Percentiles rank a stretch among this genome's conserved stretches.
Conservation (phyloP, 2,329 filamentous ascomycete species). For the Lachnellula occidentalis region DNA sequence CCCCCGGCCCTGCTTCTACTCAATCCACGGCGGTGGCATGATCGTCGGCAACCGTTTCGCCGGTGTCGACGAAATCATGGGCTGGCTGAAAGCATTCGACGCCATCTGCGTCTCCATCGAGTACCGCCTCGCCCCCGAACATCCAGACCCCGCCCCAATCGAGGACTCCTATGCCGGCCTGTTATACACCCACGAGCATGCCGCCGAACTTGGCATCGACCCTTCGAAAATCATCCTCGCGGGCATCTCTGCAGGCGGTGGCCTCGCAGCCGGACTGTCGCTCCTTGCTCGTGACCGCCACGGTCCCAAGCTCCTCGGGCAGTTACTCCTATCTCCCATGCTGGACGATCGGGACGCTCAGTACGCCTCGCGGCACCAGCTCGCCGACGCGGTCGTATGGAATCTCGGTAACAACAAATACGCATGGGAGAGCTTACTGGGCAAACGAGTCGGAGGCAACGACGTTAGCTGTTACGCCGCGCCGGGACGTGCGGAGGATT, state of each 20-base stretch:
- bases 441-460: slow-evolving; percentile 17
- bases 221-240: slow-evolving; percentile 45
- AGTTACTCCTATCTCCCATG: slow-evolving; percentile 38
- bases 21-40: slow-evolving; percentile 48
- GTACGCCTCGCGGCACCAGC: slow-evolving; percentile 28
- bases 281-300: slow-evolving; percentile 41
- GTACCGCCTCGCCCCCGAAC: slow-evolving; percentile 8
- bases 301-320: slow-evolving; percentile 32
- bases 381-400: slow-evolving; percentile 29
- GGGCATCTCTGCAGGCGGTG: slow-evolving; percentile 52
- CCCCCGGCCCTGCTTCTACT: slow-evolving; percentile 18
- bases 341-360: slow-evolving; percentile 33
- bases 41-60: slow-evolving; percentile 10
- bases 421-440: slow-evolving; percentile 30
- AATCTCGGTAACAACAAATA: slow-evolving; percentile 27
- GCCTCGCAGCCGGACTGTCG: slow-evolving; percentile 48
- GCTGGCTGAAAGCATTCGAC: slow-evolving; percentile 40
- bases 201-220: slow-evolving; percentile 36
- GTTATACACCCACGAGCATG: slow-evolving; percentile 38
- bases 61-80: slow-evolving; percentile 35
- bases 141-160: not conserved
- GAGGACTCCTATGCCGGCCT: slow-evolving; percentile 42
- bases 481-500: slow-evolving; percentile 27
- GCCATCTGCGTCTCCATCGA: slow-evolving; percentile 40
- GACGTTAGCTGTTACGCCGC: slow-evolving; percentile 28